Base-by-base conservation (phyloP, 257 asterid species). In the Gynochthodes officinalis region DNA sequence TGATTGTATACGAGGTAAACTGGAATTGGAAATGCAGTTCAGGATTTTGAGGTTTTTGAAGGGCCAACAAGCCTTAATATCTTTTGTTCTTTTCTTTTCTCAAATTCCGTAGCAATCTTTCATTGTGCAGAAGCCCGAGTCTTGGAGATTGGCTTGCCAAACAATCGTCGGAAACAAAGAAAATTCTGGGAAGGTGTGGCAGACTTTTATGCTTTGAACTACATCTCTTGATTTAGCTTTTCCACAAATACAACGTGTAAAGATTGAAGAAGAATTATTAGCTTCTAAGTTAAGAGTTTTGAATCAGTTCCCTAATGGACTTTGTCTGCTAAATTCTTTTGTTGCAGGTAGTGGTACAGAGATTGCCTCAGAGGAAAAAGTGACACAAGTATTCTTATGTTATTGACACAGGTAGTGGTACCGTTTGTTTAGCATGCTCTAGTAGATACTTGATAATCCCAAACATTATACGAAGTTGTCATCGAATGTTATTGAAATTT, bases 121-220 rank as follows among this genome's bases (percentile, higher is more conserved):
- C 14, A 44, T 21, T 53, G 53, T 79, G 57, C 90, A 93, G 97
- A 93, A 93, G 72, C 97, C 96, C 1, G 96, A 93, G 69, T 83
- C 96, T 33, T 93, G 98, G 98, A 91, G 96, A 74, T 81, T 93
- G 80, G 96, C 98, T 55, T 93, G 97, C 90, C 97, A 91, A 87
- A 91, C 97, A 43, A 93, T 93, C 67, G 98, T 91, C 25, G 96
- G 98, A 78, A 88, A 93, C 63, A 93, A 93, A 80, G 96, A 93
- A 35, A 93, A 93, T 80, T 87, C 89, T 16, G 98, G 98, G 70
- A 93, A 93, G 97, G 97, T 86, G 67, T 59, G 75, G 44, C n/a
- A 10, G n/a, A 58, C 32, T 52, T 40, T 70, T 52, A 48, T 9
- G 14, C 33, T 65, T 16, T 25, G 33, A 4, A 25, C 15, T 16